Base-by-base conservation (phyloP, 1,139 yeast species). In the Yamadazyma sp. region DNA sequence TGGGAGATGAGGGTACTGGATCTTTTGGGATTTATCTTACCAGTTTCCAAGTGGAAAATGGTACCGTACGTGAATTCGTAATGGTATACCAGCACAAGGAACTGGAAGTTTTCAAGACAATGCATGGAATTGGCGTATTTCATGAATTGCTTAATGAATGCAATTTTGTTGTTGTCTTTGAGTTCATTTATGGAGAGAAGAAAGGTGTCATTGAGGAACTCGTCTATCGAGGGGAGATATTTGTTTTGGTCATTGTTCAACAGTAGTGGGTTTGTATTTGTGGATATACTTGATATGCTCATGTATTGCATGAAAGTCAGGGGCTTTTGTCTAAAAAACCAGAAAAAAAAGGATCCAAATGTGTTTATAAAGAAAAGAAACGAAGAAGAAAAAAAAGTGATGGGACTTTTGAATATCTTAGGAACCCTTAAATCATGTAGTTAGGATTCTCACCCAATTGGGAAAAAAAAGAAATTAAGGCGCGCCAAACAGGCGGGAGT, bases 61-160 rank as follows among this genome's bases (percentile, higher is more conserved):
- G 33, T 40, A 34, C 42, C 49, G 38, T 36, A 51, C 40, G 37
- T 45, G 49, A 59, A 58, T 46, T 71, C 76, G 51, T 75, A 75
- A 38, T 66, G 68, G 54, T 60, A 73, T 14, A 74, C 69, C 40
- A 71, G 74, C 5, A 75, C 60, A 31, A 75, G 54, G 46, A 75
- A 75, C 36, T 61, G 53, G 34, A 75, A 58, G 50, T 73, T 75
- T 52, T 75, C 81, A 43, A 61, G 62, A 50, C 76, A 70, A 47
- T 73, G 79, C 14, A 61, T 48, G 10, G 58, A 48, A 12, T 36
- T 38, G 6, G 56, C 45, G 37, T 49, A 59, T 9, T 49, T 46
- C 25, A 49, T 51, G 33, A 63, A 63, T 16, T 45, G 45, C 17
- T 49, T 47, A 8, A 58, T 55, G 22, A 51, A 39, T 10, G 44